phyloP scores from a whole-genome alignment of 73 alveolate genomes.

The Blepharisma japonicum region DNA sequence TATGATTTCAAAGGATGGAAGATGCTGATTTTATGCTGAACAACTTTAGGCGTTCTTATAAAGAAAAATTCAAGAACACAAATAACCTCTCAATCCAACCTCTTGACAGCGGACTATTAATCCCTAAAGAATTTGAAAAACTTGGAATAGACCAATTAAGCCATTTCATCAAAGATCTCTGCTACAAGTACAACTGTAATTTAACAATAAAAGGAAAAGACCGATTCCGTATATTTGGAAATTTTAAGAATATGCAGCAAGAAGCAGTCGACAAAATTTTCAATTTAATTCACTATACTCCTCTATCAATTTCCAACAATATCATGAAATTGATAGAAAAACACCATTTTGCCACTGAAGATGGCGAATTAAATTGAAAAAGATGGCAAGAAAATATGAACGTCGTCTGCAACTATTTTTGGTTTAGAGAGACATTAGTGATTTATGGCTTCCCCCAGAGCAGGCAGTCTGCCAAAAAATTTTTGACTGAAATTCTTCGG shows the following conservation, averaged over 20 bases:
- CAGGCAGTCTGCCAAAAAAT: neutral
- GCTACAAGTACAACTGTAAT: neutral
- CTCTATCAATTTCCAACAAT: neutral
- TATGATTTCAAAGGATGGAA: no score
- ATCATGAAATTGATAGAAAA: neutral
- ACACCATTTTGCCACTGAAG: neutral
- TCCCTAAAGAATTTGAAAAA: constrained; percentile 5
- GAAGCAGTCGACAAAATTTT: neutral
- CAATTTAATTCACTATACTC: neutral
- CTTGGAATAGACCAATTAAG: neutral
- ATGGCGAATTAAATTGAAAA: neutral
- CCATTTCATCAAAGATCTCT: neutral
- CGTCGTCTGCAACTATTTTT: neutral
- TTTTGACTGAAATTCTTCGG: neutral
- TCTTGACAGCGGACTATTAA: neutral
- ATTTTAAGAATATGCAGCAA: neutral
- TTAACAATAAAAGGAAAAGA: neutral
- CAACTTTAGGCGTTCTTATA: no score
- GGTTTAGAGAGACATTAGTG: neutral
- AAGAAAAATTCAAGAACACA: no score
- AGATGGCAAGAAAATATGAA: neutral
- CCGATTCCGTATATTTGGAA: neutral
- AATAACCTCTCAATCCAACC: neutral
- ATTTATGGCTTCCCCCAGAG: constrained; percentile 5
- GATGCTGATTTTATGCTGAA: no score